Conservation (phyloP, 1,284 basidiomycete genomes). For the Cerioporus squamosus region DNA sequence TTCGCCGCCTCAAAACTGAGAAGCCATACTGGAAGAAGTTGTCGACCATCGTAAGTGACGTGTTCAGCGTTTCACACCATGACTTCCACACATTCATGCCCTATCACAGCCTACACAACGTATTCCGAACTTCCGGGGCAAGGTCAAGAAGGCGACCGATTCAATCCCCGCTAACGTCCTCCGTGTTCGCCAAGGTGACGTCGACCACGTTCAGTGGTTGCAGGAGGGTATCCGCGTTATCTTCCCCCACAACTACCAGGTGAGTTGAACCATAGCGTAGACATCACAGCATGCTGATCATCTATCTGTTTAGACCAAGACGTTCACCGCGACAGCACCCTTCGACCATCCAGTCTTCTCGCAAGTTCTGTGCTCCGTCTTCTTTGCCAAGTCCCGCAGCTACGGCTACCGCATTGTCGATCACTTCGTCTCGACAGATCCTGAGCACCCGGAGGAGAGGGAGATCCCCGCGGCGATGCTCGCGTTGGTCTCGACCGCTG, state of each 20-base stretch:
- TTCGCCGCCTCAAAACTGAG: neutral
- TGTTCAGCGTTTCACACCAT: neutral
- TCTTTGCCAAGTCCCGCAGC: neutral
- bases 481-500: neutral
- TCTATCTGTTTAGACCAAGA: too few relatives aligned
- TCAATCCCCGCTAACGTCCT: neutral
- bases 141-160: neutral
- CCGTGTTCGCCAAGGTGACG: neutral
- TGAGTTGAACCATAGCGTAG: slow-evolving; percentile 25
- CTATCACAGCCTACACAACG: neutral
- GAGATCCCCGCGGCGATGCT: neutral
- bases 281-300: too few relatives aligned
- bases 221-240: neutral
- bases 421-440: neutral
- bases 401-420: neutral
- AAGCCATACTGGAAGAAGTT: neutral
- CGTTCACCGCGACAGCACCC: neutral
- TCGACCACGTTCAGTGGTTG: neutral
- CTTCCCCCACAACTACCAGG: neutral
- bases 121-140: neutral
- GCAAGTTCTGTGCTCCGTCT: neutral
- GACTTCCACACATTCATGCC: too few relatives aligned
- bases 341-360: neutral
- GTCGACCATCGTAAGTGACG: neutral
- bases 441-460: neutral